A percentile compares a stretch with the other conserved stretches of the same genome.
phyloP scores from a whole-genome alignment of 176 grass and related monocot genomes.

The Bothriochloa decipiens region DNA sequence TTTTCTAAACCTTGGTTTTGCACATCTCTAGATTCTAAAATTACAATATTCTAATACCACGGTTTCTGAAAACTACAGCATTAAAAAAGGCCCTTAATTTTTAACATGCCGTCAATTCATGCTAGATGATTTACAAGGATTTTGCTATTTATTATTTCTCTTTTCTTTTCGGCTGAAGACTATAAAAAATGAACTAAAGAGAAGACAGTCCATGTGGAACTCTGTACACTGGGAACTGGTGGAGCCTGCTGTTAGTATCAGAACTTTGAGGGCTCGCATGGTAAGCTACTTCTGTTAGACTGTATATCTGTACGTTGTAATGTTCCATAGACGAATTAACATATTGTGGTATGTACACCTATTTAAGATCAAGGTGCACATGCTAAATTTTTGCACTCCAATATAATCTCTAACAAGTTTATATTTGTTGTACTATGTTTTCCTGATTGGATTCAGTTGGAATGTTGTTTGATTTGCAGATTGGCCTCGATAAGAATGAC shows the following conservation, averaged over 20 bases:
- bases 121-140: background rate
- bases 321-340: background rate
- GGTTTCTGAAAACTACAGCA: background rate
- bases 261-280: constrained; percentile 94
- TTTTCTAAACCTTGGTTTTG: background rate
- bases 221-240: constrained; percentile 88
- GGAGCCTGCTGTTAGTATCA: constrained; percentile 67
- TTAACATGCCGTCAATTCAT: constrained; percentile 17
- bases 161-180: constrained; percentile 48
- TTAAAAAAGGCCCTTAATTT: constrained; percentile 35
- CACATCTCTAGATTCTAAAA: background rate
- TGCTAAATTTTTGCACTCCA: constrained; percentile 37
- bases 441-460: constrained; percentile 18
- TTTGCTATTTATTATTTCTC: constrained; percentile 33
- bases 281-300: constrained; percentile 47
- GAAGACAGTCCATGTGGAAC: constrained; percentile 77
- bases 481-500: constrained; percentile 83
- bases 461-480: constrained; percentile 59
- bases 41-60: background rate
- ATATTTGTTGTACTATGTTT: constrained; percentile 22
- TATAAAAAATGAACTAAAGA: constrained; percentile 94
- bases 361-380: constrained; percentile 8
- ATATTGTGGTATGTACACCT: constrained; percentile 8
- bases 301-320: background rate
- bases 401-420: constrained; percentile 2